These are phyloP conservation scores for Peronospora belbahrii DNA, from an alignment of 352 stramenopile species.

Conservation along the genomic window DNA sequence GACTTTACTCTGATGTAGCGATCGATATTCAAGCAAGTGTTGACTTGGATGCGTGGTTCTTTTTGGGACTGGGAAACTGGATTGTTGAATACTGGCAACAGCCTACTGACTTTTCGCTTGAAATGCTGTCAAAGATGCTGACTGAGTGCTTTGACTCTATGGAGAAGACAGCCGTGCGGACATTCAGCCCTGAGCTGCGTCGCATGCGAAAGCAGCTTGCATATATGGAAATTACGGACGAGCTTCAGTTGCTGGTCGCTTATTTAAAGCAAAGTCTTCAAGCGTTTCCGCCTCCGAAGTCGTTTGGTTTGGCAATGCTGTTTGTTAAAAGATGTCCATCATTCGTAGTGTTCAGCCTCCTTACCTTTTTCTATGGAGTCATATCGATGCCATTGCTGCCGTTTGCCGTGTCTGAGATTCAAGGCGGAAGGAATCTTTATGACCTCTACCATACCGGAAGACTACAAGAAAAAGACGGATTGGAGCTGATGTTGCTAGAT, in stretches of 20 bases:
- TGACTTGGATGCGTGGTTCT: conserved; percentile 62
- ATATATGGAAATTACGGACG: conserved; percentile 33
- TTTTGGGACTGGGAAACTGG: conserved; percentile 63
- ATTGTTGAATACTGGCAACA: conserved; percentile 78
- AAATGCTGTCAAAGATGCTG: conserved; percentile 59
- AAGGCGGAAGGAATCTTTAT: conserved; percentile 32
- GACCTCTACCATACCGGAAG: conserved; percentile 23
- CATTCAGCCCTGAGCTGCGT: conserved; percentile 49
- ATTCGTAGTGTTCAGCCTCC: conserved; percentile 38
- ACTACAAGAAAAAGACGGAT: conserved; percentile 42
- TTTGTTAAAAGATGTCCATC: conserved; percentile 60
- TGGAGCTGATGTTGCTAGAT: conserved; percentile 64
- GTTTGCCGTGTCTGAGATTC: conserved; percentile 43
- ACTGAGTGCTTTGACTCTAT: conserved; percentile 46
- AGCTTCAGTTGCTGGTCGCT: conserved; percentile 46
- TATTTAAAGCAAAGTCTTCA: conserved; percentile 64
- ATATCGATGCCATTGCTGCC: conserved; percentile 48
- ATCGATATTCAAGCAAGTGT: conserved; percentile 52
- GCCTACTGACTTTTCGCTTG: conserved; percentile 63
- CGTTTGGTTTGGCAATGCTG: conserved; percentile 33
- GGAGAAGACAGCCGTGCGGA: conserved; percentile 38
- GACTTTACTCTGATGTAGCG: conserved; percentile 36
- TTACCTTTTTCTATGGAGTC: conserved; percentile 46
- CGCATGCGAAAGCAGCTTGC: conserved; percentile 39
- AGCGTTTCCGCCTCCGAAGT: conserved; percentile 38